A percentile compares a stretch with the other conserved stretches of the same genome.
These are phyloP conservation scores for Nepenthes mirabilis DNA, from an alignment of 148 eudicot genomes.

Conservation along the genomic window DNA sequence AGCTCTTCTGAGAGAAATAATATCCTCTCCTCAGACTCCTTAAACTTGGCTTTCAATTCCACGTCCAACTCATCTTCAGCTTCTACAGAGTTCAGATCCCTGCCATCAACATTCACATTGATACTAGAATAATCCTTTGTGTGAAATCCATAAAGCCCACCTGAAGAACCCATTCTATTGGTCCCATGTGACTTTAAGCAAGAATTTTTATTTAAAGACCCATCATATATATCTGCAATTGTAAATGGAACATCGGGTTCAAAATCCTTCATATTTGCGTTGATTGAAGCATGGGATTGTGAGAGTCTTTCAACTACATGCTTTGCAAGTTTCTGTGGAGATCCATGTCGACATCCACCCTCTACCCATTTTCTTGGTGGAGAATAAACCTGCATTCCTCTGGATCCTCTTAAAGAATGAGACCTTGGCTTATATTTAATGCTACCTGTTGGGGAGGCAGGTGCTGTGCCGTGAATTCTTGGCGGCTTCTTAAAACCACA, in stretches of 20 bases:
- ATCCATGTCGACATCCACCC: constrained; percentile 39
- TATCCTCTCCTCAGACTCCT: constrained; percentile 56
- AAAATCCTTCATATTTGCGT: constrained; percentile 26
- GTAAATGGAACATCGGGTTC: constrained; percentile 63
- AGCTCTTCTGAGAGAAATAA: constrained; percentile 50
- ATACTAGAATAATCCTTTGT: constrained; percentile 14
- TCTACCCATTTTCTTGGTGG: constrained; percentile 44
- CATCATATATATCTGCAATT: constrained; percentile 60
- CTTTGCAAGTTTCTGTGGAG: constrained; percentile 70
- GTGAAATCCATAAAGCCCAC: constrained; percentile 9
- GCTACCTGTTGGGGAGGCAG: constrained; percentile 43
- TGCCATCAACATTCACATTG: constrained; percentile 9
- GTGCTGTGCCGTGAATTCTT: constrained; percentile 32
- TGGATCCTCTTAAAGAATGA: constrained; percentile 36
- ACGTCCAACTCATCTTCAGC: constrained; percentile 32
- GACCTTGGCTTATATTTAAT: constrained; percentile 43
- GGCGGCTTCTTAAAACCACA: constrained; percentile 42
- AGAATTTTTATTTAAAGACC: constrained; percentile 21
- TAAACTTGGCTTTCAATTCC: constrained; percentile 40
- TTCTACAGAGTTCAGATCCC: constrained; percentile 1
- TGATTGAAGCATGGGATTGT: constrained; percentile 23
- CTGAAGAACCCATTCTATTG: constrained; percentile 7
- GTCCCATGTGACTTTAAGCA: constrained; percentile 14
- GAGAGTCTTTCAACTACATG: constrained; percentile 78
- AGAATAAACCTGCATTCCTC: constrained; percentile 24